Conservation (phyloP, 2,329 filamentous ascomycete genomes). For the Magnaporthales sp. region DNA sequence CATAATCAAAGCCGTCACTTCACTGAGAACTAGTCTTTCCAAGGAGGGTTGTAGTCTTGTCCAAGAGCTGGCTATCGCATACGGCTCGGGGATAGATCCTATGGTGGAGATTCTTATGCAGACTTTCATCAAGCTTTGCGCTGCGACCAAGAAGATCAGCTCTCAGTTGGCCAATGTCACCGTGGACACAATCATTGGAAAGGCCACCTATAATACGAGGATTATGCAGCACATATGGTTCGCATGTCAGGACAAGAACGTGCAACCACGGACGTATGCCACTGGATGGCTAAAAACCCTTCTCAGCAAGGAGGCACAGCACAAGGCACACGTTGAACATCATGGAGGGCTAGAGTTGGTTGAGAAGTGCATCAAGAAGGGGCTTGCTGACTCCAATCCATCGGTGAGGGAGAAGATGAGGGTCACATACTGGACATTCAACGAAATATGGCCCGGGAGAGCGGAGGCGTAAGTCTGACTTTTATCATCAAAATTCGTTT, state of each 20-base stretch:
- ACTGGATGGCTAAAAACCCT: constrained; percentile 79
- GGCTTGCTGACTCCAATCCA: constrained; percentile 82
- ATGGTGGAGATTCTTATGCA: constrained; percentile 89
- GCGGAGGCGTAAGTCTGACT: constrained; percentile 56
- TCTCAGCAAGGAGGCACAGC: constrained; percentile 64
- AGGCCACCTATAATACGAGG: constrained; percentile 69
- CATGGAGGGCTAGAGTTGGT: constrained; percentile 73
- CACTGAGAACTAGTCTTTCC: constrained; percentile 80
- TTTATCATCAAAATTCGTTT: not conserved
- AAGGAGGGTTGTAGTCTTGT: constrained; percentile 78
- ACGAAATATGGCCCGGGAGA: constrained; percentile 65
- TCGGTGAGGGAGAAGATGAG: constrained; percentile 82
- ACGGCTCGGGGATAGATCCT: constrained; percentile 72
- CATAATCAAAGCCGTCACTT: constrained; percentile 76
- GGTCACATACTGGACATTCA: constrained; percentile 79
- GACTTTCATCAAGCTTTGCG: constrained; percentile 80
- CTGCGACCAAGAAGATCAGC: constrained; percentile 84
- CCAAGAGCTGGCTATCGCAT: constrained; percentile 71
- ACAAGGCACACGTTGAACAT: constrained; percentile 79
- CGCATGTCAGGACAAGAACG: constrained; percentile 88
- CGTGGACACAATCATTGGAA: constrained; percentile 71
- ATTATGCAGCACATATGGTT: constrained; percentile 78
- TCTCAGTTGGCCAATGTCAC: constrained; percentile 75
- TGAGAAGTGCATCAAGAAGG: constrained; percentile 83
- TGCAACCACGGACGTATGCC: constrained; percentile 72